These are phyloP conservation scores for Cercophora samala DNA, from an alignment of 495 filamentous ascomycete species.

Conservation along the genomic window DNA sequence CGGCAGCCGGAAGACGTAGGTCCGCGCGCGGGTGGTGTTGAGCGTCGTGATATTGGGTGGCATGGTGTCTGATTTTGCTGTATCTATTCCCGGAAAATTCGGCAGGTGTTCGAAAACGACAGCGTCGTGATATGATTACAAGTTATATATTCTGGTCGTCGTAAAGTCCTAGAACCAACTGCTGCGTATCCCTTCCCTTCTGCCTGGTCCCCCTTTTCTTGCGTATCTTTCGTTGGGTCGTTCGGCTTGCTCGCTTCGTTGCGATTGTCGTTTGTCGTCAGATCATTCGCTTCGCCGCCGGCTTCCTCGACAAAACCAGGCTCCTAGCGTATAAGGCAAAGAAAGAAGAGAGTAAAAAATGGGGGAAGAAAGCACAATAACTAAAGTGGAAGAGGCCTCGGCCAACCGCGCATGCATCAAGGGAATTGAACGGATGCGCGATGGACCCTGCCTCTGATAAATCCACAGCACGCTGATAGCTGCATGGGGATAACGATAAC, in stretches of 20 bases:
- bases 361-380: neutral
- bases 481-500: neutral
- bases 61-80: constrained; percentile 17
- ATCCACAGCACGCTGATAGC: neutral
- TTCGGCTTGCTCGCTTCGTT: neutral
- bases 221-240: neutral
- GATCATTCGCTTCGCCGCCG: neutral
- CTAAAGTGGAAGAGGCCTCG: neutral
- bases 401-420: neutral
- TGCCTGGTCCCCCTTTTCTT: neutral
- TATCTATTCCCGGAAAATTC: neutral
- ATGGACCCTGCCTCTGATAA: neutral
- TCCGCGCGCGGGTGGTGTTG: constrained; percentile 44
- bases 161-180: neutral
- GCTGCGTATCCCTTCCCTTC: neutral
- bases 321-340: neutral
- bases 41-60: constrained; percentile 28
- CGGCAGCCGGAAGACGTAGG: constrained; percentile 81
- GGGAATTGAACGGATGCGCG: neutral
- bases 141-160: neutral
- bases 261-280: neutral
- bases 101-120: neutral
- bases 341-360: neutral
- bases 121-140: neutral
- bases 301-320: neutral